Evolutionary conservation across 2,329 filamentous ascomycete genomes (phyloP).

Genomic region (Ascochyta rabiei): DNA sequence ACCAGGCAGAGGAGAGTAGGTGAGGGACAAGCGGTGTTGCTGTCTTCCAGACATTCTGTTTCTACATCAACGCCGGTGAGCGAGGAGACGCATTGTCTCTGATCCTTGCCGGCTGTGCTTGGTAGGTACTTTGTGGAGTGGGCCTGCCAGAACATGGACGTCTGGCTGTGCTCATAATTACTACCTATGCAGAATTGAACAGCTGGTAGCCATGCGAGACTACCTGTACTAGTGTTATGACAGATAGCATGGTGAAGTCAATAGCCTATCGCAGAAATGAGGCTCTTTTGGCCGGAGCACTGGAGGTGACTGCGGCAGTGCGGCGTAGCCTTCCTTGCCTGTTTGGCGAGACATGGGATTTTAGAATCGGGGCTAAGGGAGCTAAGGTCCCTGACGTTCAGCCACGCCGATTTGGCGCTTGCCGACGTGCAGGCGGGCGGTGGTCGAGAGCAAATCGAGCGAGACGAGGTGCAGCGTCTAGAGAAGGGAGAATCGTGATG

Average conservation of each 20-base stretch:
- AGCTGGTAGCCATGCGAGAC: background rate
- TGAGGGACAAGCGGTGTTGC: background rate
- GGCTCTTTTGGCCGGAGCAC: constrained; percentile 11
- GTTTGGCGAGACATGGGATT: constrained; percentile 1
- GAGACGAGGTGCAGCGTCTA: background rate
- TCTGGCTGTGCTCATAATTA: background rate
- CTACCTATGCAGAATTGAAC: background rate
- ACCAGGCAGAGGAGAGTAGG: no score
- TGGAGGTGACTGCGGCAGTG: background rate
- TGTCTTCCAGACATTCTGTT: no score
- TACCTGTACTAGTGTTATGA: constrained; percentile 1
- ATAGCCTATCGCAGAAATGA: constrained; percentile 3
- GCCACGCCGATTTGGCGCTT: constrained; percentile 7
- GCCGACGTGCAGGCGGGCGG: background rate
- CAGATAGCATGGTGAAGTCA: background rate
- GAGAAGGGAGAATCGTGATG: background rate
- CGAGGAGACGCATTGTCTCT: no score
- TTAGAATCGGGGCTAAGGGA: background rate
- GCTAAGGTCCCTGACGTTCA: constrained; percentile 4
- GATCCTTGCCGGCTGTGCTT: no score
- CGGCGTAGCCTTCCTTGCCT: no score
- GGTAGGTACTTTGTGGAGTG: background rate
- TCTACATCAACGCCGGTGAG: no score
- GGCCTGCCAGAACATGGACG: background rate
- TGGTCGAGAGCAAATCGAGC: background rate